Base-by-base conservation (phyloP, 2,329 filamentous ascomycete genomes). In the Beauveria pseudobassiana region DNA sequence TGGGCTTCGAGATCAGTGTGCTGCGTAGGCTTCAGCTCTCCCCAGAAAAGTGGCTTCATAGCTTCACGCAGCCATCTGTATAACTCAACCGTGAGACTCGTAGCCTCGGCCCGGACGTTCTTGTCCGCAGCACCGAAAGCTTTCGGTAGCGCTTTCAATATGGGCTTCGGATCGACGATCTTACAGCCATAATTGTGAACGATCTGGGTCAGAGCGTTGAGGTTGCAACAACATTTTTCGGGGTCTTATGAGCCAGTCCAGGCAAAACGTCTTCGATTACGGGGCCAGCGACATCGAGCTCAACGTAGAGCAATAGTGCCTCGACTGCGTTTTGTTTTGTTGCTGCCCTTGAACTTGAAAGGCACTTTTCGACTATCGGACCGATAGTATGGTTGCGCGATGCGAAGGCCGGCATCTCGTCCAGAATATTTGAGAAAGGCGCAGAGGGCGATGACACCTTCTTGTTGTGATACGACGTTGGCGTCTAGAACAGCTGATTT, bases 21-120 rank as follows among this genome's bases (percentile, higher is more conserved):
- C 72, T 99, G 95, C 0, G 96, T 93, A 0, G 93, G 89, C 73
- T 99, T 99, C 64, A 99, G 76, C 63, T 99, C 95, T 50, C 84
- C 86, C 93, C 95, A 99, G 73, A 99, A 98, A 75, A 98, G 88
- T 43, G 93, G 91, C 73, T 99, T 99, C 87, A 99, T 97, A 12
- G 93, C 93, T 66, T 99, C 95, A 67, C 93, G 89, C 40, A 99
- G 81, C 95, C 96, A 99, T 75, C 95, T 83, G 75, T 99, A 99
- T 62, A 99, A 85, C 72, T 99, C 96, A 53, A 97, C 91, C 0
- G 93, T 89, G 62, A 99, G 80, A 68, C 89, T 92, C 52, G 95
- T 95, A 30, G 93, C 92, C 73, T 97, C 95, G 3, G 93, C 92
- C 75, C 95, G 88, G 18, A 99, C 91, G 72, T 98, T 98, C 77